Evolutionary conservation across 306 rosid genomes (phyloP), one percentile per base, ranked within the genome.

Genomic region (Hippophae tibetana): DNA sequence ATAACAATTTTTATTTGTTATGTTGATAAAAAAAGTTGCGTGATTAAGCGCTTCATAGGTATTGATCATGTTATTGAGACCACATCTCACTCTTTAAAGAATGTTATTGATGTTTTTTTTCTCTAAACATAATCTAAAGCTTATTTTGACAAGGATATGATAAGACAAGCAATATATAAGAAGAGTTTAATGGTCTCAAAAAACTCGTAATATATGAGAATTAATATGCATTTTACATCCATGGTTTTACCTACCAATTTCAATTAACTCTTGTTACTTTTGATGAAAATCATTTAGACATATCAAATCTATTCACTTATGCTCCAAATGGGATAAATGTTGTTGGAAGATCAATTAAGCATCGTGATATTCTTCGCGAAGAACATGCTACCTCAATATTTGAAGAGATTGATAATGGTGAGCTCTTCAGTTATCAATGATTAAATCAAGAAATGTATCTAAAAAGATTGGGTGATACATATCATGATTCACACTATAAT

Each of bases 171-270:
- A 14, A 53, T 53, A 53, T 53, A 38, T 3, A 18, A 53, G 27
- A 38, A n/a, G 57, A 53, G 38, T n/a, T 53, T 12, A 23, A 23
- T 53, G 57, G 57, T 14, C 57, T 53, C 7, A 53, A 53, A 53
- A 26, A n/a, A 18, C 57, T 53, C 6, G 4, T n/a, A 10, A 10
- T 53, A 38, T n/a, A 53, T n/a, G 27, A 53, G 1, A 53, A 14
- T 23, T 26, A 13, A 23, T 3, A 38, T 53, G 57, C 57, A 53
- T 53, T 3, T 53, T 13, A 53, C 57, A 23, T 53, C 23, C 57
- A 53, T 53, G 2, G 47, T 44, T 13, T 53, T 53, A 10, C 27
- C 10, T 38, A 53, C 10, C 57, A 53, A 23, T 23, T 53, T 53
- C 57, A 53, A 53, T 23, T 53, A n/a, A 10, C 57, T 12, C 27